Evolutionary conservation across 1,139 yeast genomes (phyloP).

Genomic region (Pneumocystis sp.): DNA sequence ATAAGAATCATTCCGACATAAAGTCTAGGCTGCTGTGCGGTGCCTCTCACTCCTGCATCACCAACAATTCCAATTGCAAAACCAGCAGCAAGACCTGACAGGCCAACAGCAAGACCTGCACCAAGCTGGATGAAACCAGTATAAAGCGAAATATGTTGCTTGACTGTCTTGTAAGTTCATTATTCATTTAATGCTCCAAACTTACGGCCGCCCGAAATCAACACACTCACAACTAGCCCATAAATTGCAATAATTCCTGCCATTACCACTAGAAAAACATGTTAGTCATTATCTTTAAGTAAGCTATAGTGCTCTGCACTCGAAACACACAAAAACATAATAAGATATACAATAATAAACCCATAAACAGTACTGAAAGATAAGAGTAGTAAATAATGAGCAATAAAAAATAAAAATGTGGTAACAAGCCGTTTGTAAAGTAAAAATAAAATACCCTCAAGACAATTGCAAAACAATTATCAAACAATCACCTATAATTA

Average conservation of each 20-base stretch:
- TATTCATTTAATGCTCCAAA: not conserved
- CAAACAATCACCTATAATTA: too few species aligned
- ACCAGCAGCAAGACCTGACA: slow-evolving; percentile 93
- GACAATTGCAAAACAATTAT: too few species aligned
- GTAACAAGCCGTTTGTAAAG: too few species aligned
- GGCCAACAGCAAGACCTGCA: slow-evolving; percentile 89
- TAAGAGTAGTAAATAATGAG: too few species aligned
- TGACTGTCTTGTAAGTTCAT: slow-evolving; percentile 34
- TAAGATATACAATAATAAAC: too few species aligned
- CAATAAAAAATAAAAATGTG: too few species aligned
- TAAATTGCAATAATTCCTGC: slow-evolving; percentile 94
- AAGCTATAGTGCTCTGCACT: not conserved
- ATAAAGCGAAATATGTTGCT: slow-evolving; percentile 71
- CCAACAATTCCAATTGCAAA: slow-evolving; percentile 98
- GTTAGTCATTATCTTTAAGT: slow-evolving; percentile 48
- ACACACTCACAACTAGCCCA: slow-evolving; percentile 88
- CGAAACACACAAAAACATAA: not conserved
- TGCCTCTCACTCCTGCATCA: slow-evolving; percentile 94
- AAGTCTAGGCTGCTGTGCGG: slow-evolving; percentile 90
- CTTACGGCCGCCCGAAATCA: slow-evolving; percentile 55
- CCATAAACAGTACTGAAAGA: not conserved
- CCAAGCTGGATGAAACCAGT: slow-evolving; percentile 96
- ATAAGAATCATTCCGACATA: slow-evolving; percentile 65
- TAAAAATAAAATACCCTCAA: too few species aligned
- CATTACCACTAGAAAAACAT: slow-evolving; percentile 40